Evolutionary conservation across 176 grass and related monocot genomes (phyloP).

Genomic region (barley (Hordeum vulgare)): MorexV3_pseudomolecules_assembly NC_058521.1:536011724-536012223

Average conservation of each 20-base stretch:
- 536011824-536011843: conserved; percentile 97
- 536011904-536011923: not conserved
- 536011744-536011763: conserved; percentile 56
- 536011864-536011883: conserved; percentile 12
- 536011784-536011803: conserved; percentile 57
- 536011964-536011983: conserved; percentile 79
- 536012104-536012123: conserved; percentile 99
- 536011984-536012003: conserved; percentile 89
- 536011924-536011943: conserved; percentile 21
- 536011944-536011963: conserved; percentile 83
- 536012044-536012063: conserved; percentile 98
- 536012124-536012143: conserved; percentile 12
- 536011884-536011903: not conserved
- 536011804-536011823: conserved; percentile 89
- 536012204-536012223: conserved; percentile 4
- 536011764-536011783: conserved; percentile 77
- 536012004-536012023: conserved; percentile 99
- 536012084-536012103: conserved; percentile 93
- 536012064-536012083: conserved; percentile 88
- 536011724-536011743: conserved; percentile 13
- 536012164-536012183: not conserved
- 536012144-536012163: not conserved
- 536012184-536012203: not conserved
- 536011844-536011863: conserved; percentile 93
- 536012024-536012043: conserved; percentile 97